Base-by-base conservation (phyloP, 805 yeast genomes). In the Ogataea nitratoaversa region DNA sequence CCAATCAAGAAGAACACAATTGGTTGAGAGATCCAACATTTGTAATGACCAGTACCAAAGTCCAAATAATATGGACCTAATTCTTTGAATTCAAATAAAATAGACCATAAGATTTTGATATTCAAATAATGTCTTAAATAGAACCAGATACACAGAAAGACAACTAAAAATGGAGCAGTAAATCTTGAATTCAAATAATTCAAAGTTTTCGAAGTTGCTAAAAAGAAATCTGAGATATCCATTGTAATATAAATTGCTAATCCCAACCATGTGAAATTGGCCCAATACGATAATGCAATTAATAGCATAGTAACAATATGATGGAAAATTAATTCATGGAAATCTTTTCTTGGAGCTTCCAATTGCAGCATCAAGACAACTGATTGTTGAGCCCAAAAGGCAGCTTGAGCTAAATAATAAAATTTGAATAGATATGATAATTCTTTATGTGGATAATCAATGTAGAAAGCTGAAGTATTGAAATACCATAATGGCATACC, bases 221-320 rank as follows among this genome's bases (percentile, higher is more conserved):
- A 69, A 65, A 89, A 85, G 63, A 88, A 80, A 68, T 93, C 99
- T 14, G 95, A 84, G 29, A 89, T 74, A 64, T 93, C 99, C 99
- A 93, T 93, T 19, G 98, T 88, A 53, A 93, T 76, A 62, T 87
- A 93, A 38, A 93, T 77, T 14, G 84, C 85, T 27, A 93, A 62
- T 5, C 99, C 99, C 76, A 93, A 91, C 80, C 95, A 87, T 13
- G 96, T 87, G 71, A 89, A 93, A 64, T 93, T 96, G 73, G 93
- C 93, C 51, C 90, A 78, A 63, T 93, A 91, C 9, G 96, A 86
- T 40, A 77, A 71, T 78, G 84, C 82, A 54, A 93, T 89, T 52
- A 93, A 75, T 4, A 88, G 77, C 60, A 93, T 79, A 19, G 99
- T 93, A 48, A 93, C 80, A 47, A 93, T 75, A 62, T 93, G 99